phyloP scores from a whole-genome alignment of 2,329 filamentous ascomycete species.

The Neofusicoccum sp. region DNA sequence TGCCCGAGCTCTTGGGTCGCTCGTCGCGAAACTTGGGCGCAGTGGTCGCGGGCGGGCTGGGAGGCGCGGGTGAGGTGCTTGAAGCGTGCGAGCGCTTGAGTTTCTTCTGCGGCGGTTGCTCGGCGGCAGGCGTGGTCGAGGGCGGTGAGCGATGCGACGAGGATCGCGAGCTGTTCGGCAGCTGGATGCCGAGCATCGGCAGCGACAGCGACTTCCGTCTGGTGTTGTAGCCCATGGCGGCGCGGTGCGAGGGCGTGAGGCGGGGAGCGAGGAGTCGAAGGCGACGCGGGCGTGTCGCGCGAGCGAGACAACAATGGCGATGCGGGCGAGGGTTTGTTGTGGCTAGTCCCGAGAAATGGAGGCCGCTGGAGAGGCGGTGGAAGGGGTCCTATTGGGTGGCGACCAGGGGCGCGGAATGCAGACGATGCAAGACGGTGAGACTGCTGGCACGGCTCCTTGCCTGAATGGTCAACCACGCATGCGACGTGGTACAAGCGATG shows the following conservation, averaged over 20 bases:
- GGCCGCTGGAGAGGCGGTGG: slow-evolving; percentile 9
- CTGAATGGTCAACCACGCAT: slow-evolving; percentile 15
- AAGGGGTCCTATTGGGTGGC: slow-evolving; percentile 17
- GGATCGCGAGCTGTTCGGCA: slow-evolving; percentile 60
- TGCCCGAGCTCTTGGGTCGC: slow-evolving; percentile 46
- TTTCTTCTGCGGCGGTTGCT: slow-evolving; percentile 56
- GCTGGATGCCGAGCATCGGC: slow-evolving; percentile 86
- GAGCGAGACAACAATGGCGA: neutral
- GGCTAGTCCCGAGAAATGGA: slow-evolving; percentile 12
- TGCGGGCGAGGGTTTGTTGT: slow-evolving; percentile 13
- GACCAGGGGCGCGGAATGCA: slow-evolving; percentile 18
- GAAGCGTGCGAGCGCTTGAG: slow-evolving; percentile 73
- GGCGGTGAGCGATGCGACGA: slow-evolving; percentile 54
- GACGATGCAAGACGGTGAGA: slow-evolving; percentile 12
- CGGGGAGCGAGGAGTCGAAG: slow-evolving; percentile 24
- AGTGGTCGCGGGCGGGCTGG: slow-evolving; percentile 46
- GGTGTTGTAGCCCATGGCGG: slow-evolving; percentile 86
- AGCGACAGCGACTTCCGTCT: slow-evolving; percentile 93
- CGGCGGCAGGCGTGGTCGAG: slow-evolving; percentile 56
- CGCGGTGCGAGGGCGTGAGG: slow-evolving; percentile 3
- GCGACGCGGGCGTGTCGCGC: slow-evolving; percentile 30
- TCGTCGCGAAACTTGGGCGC: slow-evolving; percentile 48
- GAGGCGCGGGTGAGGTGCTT: slow-evolving; percentile 38
- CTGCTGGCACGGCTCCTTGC: slow-evolving; percentile 13
- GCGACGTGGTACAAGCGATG: slow-evolving; percentile 11